phyloP scores from a whole-genome alignment of 1,139 yeast genomes.

The Blastobotrys aristatus region DNA sequence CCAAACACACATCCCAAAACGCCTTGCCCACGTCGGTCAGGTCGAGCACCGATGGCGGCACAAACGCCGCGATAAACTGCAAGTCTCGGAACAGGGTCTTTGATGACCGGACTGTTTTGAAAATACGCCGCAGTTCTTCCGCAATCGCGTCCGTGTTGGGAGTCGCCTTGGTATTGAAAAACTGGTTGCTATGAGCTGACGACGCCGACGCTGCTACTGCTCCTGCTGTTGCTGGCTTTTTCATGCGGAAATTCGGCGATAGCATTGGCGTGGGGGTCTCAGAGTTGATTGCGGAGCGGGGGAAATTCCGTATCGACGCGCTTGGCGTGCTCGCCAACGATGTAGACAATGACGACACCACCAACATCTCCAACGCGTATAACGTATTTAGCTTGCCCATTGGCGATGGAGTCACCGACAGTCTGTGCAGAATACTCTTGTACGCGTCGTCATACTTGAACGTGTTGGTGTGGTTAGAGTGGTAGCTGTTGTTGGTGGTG shows the following conservation, averaged over 20 bases:
- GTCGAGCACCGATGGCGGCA: constrained; percentile 32
- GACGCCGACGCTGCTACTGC: constrained; percentile 8
- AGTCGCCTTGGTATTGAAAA: background rate
- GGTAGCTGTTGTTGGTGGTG: background rate
- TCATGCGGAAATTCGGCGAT: constrained; percentile 10
- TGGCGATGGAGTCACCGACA: constrained; percentile 31
- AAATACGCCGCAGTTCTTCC: constrained; percentile 30
- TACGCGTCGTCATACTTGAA: constrained; percentile 31
- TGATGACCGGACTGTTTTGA: constrained; percentile 26
- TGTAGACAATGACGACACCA: constrained; percentile 27
- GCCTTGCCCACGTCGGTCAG: constrained; percentile 34
- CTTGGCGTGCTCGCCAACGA: constrained; percentile 20
- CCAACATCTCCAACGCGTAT: constrained; percentile 31
- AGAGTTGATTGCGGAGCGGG: constrained; percentile 25
- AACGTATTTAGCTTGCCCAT: constrained; percentile 28
- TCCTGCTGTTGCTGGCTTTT: background rate
- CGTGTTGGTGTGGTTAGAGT: constrained; percentile 3
- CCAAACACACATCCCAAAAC: constrained; percentile 38
- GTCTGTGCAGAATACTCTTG: constrained; percentile 23
- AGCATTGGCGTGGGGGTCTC: constrained; percentile 18
- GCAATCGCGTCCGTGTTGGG: constrained; percentile 35
- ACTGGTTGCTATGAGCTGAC: constrained; percentile 7
- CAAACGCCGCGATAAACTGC: constrained; percentile 36
- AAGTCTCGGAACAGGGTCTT: constrained; percentile 35
- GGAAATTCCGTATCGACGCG: constrained; percentile 21